Conservation (phyloP, 352 stramenopile genomes). For the Thalassiosira oceanica region DNA sequence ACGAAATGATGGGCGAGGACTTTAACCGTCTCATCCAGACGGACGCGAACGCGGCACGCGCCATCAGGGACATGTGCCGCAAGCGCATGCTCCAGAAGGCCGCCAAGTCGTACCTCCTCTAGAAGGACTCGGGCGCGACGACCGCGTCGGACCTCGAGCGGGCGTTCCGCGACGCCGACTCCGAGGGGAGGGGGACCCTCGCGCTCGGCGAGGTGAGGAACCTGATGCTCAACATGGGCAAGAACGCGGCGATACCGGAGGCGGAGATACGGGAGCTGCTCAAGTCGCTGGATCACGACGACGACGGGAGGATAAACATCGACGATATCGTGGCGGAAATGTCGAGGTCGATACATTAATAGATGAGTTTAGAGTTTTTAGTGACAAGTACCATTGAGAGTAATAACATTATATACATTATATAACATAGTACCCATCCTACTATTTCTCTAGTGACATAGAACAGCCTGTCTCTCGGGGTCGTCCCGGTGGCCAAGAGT, state of each 20-base stretch:
- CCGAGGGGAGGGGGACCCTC: slow-evolving; percentile 50
- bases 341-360: too few relatives aligned
- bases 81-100: slow-evolving; percentile 56
- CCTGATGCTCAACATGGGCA: slow-evolving; percentile 43
- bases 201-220: slow-evolving; percentile 47
- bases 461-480: too few relatives aligned
- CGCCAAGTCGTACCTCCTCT: slow-evolving; percentile 58
- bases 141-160: slow-evolving; percentile 54
- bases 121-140: slow-evolving; percentile 42
- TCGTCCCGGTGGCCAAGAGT: too few relatives aligned
- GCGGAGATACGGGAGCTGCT: slow-evolving; percentile 13
- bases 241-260: slow-evolving; percentile 15
- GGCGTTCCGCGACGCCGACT: slow-evolving; percentile 61
- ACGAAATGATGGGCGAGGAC: slow-evolving; percentile 67
- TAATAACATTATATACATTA: too few relatives aligned
- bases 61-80: slow-evolving; percentile 61
- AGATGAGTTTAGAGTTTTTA: too few relatives aligned
- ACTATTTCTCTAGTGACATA: too few relatives aligned
- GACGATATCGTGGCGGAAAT: slow-evolving; percentile 21
- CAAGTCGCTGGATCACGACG: slow-evolving; percentile 22
- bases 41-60: slow-evolving; percentile 33
- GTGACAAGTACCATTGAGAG: too few relatives aligned
- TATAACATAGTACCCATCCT: too few relatives aligned
- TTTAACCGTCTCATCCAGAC: slow-evolving; percentile 63
- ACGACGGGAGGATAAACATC: slow-evolving; percentile 24